Evolutionary conservation across 1,284 basidiomycete species (phyloP), one percentile per base, ranked within the genome.

Genomic region (Irpex sp.): DNA sequence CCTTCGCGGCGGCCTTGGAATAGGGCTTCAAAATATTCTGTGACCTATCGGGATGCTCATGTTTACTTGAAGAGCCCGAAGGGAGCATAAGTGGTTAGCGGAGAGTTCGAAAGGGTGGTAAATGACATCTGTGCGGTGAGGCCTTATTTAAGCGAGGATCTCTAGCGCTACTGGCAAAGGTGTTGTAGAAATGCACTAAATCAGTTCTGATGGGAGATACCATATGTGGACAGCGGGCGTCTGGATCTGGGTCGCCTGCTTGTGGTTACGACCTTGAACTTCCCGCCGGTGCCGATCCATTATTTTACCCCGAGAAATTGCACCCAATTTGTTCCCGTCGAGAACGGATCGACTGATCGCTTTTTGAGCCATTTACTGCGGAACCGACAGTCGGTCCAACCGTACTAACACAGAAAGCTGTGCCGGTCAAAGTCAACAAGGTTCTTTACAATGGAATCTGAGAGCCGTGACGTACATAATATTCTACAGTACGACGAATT

Each of bases 31-130:
- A 43, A 37, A 36, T 58, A 58, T 57, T 62, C 35, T 39, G 55
- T 37, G 61, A 37, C 67, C 67, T 59, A 57, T 77, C 58, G n/a
- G 11, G 72, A 5, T 43, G 36, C 35, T 63, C 61, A 39, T 60
- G 65, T 46, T 58, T 59, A 26, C 51, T 65, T 31, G 58, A 43
- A 15, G 58, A 47, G 17, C 53, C 21, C n/a, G 63, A 56, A 35
- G 61, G 56, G 61, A 39, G 43, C 63, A 64, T 64, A 60, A 37
- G 57, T 37, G 33, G 35, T 36, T 26, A 50, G 59, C 19, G n/a
- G 37, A 26, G 37, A 19, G 35, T 53, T 43, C 8, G 4, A 58
- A 47, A 31, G 47, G 54, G 39, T 57, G 55, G 13, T 47, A 49
- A 58, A 58, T 53, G 33, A 35, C 53, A 55, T 55, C 21, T 9